Base-by-base conservation (phyloP, 2,329 filamentous ascomycete species). In the Sclerotinia minor region DNA sequence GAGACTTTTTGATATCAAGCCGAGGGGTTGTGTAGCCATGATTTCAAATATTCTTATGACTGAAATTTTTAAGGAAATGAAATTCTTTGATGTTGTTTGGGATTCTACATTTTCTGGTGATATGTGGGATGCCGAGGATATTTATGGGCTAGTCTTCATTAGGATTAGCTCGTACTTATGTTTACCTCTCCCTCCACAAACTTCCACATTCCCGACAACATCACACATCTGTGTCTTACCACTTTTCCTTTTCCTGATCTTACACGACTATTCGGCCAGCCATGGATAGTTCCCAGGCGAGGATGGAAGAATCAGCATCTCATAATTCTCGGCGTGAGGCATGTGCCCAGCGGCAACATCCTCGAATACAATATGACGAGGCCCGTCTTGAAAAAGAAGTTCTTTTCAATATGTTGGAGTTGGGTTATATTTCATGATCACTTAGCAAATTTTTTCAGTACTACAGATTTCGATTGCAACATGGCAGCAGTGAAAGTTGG, bases 91-190 rank as follows among this genome's bases (percentile, higher is more conserved):
- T 38, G 19, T 41, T n/a, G 32, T 57, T 41, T 6, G 38, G 5
- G 19, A 24, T 24, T 60, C 21, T 49, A 19, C 3, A 45, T 32
- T 19, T 29, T 17, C 29, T 49, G 57, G 44, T 19, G 29, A 61
- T 38, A 50, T 61, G 45, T 58, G 54, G 54, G 54, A 57, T 57
- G 21, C 58, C 58, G 58, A 61, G 58, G 58, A 38, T 29, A 50
- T 61, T 38, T 24, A 2, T 13, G 13, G 13, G 7, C 58, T 61
- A 50, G n/a, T 11, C 21, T n/a, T 19, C 1, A 61, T 50, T 38
- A 13, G 29, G 21, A 9, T 38, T 61, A 50, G 58, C 21, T 26
- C 9, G n/a, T 5, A 2, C 19, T 32, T 47, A 6, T 2, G 13
- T 1, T 2, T 24, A 4, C 41, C 41, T 47, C 26, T n/a, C 54